Evolutionary conservation across 495 filamentous ascomycete species (phyloP).

Genomic region (Daldinia childiae): DNA sequence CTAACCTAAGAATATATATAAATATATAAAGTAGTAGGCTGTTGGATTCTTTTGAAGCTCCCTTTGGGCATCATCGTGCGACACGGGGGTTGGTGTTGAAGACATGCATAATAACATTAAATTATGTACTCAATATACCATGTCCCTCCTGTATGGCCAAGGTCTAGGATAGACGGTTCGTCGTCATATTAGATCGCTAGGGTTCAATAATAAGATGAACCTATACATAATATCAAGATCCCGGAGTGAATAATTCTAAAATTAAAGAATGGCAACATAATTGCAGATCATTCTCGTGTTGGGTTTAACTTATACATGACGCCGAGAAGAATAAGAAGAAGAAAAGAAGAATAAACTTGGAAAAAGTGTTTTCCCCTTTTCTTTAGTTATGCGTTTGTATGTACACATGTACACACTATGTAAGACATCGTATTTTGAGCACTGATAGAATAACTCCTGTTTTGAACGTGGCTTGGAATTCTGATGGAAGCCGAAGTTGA

Average conservation of each 20-base stretch:
- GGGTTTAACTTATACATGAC: conserved; percentile 16
- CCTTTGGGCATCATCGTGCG: background rate
- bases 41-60: too few species aligned
- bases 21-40: too few species aligned
- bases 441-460: conserved; percentile 28
- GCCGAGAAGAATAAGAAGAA: background rate
- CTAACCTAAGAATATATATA: too few species aligned
- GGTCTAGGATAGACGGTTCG: conserved; percentile 20
- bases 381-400: background rate
- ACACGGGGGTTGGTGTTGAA: conserved; percentile 2
- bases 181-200: conserved; percentile 36
- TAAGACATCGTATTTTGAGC: conserved; percentile 29
- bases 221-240: conserved; percentile 15
- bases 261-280: conserved; percentile 36
- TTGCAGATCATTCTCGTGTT: conserved; percentile 40
- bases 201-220: conserved; percentile 38
- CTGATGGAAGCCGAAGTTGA: conserved; percentile 15
- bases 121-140: conserved; percentile 12
- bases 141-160: background rate
- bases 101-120: conserved; percentile 33
- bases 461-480: conserved; percentile 39
- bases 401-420: too few species aligned
- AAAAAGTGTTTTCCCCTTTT: conserved; percentile 11
- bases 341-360: background rate
- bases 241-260: conserved; percentile 18